Base-by-base conservation (phyloP, 2,329 filamentous ascomycete genomes). In the Reticulascus tulasneorum region DNA sequence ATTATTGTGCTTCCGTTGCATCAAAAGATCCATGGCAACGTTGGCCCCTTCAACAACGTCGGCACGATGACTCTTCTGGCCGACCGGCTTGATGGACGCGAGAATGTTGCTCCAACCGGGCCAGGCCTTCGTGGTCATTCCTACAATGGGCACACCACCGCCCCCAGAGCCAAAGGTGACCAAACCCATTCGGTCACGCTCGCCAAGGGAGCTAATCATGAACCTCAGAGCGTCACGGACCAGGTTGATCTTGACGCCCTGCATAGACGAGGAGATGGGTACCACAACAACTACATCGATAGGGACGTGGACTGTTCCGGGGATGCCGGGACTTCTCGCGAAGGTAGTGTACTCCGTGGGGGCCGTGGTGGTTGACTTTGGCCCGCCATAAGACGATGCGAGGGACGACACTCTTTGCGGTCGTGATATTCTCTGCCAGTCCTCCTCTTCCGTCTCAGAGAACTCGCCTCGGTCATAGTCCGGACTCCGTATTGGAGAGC, bases 41-140 rank as follows among this genome's bases (percentile, higher is more conserved):
- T 97, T 98, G 22, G 91, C 93, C 19, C 93, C 93, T 58, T 98
- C 93, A 4, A 98, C 91, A 11, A 97, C 90, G 64, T 98, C 93
- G 2, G 91, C 91, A 10, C 93, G 84, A 53, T 95, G 80, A 58
- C 88, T 97, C 75, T 97, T 98, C 62, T 96, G 91, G 23, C 90
- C 91, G 9, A 96, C 87, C 1, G 93, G 91, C 47, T 89, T 84
- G 52, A 98, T 94, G 0, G 88, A 90, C 24, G 82, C 77, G 29
- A 98, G 69, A 10, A 95, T 79, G 54, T 86, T 90, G 45, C 79
- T 72, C 93, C 93, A 98, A 39, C 93, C 91, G 35, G 73, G 77
- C 93, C 93, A 98, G 4, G 82, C 79, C 63, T 96, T 97, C 22
- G 87, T 90, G 0, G 91, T 96, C 90, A 98, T 96, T 31, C 91